Percentiles rank a stretch among this genome's conserved stretches.
Evolutionary conservation across 139 green algal species (phyloP).

Genomic region (Closterium sp.): DNA sequence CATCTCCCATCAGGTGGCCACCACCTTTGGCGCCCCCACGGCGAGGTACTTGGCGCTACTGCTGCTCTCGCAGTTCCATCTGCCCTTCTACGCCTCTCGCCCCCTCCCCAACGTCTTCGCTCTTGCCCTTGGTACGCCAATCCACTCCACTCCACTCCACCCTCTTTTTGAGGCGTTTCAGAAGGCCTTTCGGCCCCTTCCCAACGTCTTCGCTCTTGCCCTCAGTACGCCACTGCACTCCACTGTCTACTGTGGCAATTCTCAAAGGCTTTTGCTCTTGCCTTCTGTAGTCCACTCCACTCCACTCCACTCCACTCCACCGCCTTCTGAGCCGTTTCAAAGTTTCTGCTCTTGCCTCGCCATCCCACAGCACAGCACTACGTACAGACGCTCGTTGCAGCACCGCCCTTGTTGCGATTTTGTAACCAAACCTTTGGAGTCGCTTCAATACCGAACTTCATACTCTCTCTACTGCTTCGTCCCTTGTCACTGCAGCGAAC

Average conservation of each 20-base stretch:
- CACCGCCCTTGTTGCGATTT: too few relatives aligned
- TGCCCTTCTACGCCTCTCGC: constrained; percentile 76
- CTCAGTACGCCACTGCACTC: constrained; percentile 37
- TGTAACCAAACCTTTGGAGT: too few relatives aligned
- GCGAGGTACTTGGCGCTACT: constrained; percentile 24
- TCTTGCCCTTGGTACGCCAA: constrained; percentile 52
- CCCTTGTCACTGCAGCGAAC: not conserved
- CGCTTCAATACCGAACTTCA: too few relatives aligned
- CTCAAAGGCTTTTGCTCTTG: not conserved
- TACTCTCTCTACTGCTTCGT: too few relatives aligned
- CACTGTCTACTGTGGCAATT: too few relatives aligned
- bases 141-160: too few relatives aligned
- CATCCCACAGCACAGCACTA: too few relatives aligned
- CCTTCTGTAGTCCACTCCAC: not conserved
- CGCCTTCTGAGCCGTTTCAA: too few relatives aligned
- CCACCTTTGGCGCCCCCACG: constrained; percentile 3
- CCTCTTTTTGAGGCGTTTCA: too few relatives aligned
- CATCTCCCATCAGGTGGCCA: not conserved
- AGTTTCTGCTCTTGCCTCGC: too few relatives aligned
- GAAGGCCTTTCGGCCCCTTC: too few relatives aligned
- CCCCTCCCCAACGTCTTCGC: constrained; percentile 80
- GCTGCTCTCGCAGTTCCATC: constrained; percentile 70
- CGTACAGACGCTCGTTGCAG: too few relatives aligned
- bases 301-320: not conserved
- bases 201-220: constrained; percentile 63